Percentiles rank a stretch among this genome's conserved stretches.
These are phyloP conservation scores for Pleoardoris graminearum DNA, from an alignment of 2,329 filamentous ascomycete species.

Conservation along the genomic window DNA sequence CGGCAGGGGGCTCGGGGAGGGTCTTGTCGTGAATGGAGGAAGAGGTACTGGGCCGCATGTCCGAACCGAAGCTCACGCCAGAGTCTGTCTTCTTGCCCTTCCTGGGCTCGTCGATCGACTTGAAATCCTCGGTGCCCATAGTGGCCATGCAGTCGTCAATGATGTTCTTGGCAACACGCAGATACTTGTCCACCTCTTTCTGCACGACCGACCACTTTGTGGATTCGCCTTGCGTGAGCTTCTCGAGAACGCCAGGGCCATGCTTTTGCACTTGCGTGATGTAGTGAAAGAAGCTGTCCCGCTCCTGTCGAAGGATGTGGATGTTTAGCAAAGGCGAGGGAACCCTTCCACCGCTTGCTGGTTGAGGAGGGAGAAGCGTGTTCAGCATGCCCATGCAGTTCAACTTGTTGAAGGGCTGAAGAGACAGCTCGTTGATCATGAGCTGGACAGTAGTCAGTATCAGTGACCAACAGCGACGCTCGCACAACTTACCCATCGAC, in stretches of 20 bases:
- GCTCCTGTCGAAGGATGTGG: conserved; percentile 58
- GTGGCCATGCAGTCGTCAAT: conserved; percentile 63
- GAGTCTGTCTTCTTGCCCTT: conserved; percentile 65
- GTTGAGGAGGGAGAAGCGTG: conserved; percentile 65
- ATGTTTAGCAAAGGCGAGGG: conserved; percentile 58
- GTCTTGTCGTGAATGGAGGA: conserved; percentile 29
- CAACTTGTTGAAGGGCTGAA: conserved; percentile 65
- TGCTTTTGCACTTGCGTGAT: conserved; percentile 61
- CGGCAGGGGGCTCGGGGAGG: conserved; percentile 23
- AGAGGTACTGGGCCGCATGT: conserved; percentile 36
- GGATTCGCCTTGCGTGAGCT: conserved; percentile 57
- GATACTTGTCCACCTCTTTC: conserved; percentile 60
- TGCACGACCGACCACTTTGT: conserved; percentile 60
- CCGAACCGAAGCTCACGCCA: conserved; percentile 61
- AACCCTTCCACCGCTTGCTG: conserved; percentile 35
- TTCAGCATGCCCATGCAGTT: conserved; percentile 71
- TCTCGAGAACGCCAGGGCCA: conserved; percentile 57
- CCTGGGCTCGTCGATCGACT: conserved; percentile 35
- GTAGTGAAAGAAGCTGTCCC: conserved; percentile 65
- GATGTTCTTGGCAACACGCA: conserved; percentile 61
- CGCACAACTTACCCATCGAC: conserved; percentile 61
- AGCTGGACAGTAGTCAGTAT: conserved; percentile 49
- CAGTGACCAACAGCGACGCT: not conserved
- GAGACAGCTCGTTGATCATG: conserved; percentile 66
- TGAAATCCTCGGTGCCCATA: conserved; percentile 40